These are phyloP conservation scores for Malus hybrid DNA, from an alignment of 331 rosid genomes.

Conservation along the genomic window DNA sequence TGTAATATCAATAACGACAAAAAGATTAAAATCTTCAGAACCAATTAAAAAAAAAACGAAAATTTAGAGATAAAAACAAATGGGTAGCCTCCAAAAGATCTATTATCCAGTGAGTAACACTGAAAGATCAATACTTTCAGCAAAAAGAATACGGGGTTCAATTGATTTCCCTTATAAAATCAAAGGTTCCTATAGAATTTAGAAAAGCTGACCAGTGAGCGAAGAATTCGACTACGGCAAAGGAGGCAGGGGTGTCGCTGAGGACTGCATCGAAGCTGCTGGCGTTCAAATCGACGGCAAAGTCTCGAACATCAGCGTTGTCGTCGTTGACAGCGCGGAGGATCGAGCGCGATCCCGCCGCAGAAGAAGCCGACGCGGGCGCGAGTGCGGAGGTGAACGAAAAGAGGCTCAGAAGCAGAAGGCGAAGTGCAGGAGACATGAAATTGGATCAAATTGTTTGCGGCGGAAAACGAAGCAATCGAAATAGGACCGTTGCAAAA, in stretches of 20 bases:
- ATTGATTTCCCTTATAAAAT: not conserved
- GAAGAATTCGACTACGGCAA: slow-evolving; percentile 76
- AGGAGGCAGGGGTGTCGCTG: slow-evolving; percentile 68
- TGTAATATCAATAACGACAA: slow-evolving; percentile 25
- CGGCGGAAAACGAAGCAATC: not conserved
- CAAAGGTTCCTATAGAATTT: not conserved
- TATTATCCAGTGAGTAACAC: not conserved
- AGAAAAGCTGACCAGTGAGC: slow-evolving; percentile 65
- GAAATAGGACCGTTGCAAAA: not conserved
- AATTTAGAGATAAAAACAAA: not conserved
- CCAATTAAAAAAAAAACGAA: not conserved
- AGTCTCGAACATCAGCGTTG: slow-evolving; percentile 48
- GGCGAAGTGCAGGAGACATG: slow-evolving; percentile 39
- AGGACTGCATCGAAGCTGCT: slow-evolving; percentile 69
- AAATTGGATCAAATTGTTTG: slow-evolving; percentile 24
- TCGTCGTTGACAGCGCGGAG: slow-evolving; percentile 44
- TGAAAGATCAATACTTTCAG: not conserved
- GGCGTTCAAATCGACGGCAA: slow-evolving; percentile 64
- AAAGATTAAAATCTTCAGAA: slow-evolving; percentile 19
- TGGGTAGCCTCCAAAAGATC: not conserved
- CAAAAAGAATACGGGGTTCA: not conserved
- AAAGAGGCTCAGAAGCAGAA: slow-evolving; percentile 38
- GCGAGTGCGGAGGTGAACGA: slow-evolving; percentile 30
- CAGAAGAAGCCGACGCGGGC: slow-evolving; percentile 22
- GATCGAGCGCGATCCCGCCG: slow-evolving; percentile 54